Evolutionary conservation across 2,329 filamentous ascomycete genomes (phyloP).

Genomic region (Chaetomiaceae sp.): DNA sequence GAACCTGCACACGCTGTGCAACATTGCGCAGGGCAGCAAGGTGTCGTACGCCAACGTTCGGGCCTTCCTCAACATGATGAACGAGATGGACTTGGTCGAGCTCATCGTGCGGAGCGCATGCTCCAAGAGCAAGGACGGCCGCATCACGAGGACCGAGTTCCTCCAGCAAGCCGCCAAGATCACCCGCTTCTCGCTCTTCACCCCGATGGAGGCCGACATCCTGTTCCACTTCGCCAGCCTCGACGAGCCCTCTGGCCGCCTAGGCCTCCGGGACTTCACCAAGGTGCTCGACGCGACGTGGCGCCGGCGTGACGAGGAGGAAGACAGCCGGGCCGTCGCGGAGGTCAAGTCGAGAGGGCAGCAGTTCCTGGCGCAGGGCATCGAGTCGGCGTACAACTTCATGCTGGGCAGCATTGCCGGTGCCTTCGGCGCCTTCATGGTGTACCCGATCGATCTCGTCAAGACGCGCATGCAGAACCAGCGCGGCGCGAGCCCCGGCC

Average conservation of each 20-base stretch:
- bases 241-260: constrained; percentile 78
- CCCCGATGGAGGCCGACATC: constrained; percentile 97
- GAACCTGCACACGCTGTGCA: constrained; percentile 88
- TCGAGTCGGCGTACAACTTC: constrained; percentile 86
- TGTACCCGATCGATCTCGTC: constrained; percentile 96
- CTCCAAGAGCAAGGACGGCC: constrained; percentile 75
- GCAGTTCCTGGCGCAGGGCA: constrained; percentile 54
- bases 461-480: constrained; percentile 99
- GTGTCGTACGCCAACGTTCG: constrained; percentile 97
- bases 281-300: constrained; percentile 94
- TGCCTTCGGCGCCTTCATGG: constrained; percentile 98
- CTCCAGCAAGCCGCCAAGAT: constrained; percentile 86
- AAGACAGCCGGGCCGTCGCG: constrained; percentile 36
- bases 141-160: constrained; percentile 91
- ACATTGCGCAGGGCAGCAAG: constrained; percentile 84
- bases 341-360: constrained; percentile 49
- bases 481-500: constrained; percentile 71
- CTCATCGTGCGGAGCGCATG: constrained; percentile 85
- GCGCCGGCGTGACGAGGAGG: constrained; percentile 57
- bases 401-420: constrained; percentile 81
- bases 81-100: constrained; percentile 96
- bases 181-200: constrained; percentile 92
- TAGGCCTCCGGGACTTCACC: constrained; percentile 78
- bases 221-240: constrained; percentile 97
- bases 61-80: constrained; percentile 96